These are phyloP conservation scores for Colletotrichum shisoi DNA, from an alignment of 2,329 filamentous ascomycete genomes.

Conservation along the genomic window DNA sequence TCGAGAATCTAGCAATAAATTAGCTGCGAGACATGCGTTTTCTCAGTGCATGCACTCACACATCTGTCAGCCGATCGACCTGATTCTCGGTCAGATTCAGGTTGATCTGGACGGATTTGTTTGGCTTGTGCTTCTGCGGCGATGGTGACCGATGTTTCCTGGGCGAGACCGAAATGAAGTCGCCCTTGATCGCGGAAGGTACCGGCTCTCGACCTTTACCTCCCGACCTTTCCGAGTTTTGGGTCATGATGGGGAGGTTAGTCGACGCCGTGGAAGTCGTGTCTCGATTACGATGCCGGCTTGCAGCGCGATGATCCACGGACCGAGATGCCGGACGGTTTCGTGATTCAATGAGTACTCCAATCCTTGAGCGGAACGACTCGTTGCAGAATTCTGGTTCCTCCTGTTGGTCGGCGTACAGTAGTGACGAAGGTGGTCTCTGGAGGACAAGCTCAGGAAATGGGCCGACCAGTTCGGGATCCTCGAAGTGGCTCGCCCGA, in stretches of 20 bases:
- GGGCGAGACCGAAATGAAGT: conserved; percentile 51
- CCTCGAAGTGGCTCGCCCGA: conserved; percentile 24
- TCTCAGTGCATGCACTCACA: conserved; percentile 47
- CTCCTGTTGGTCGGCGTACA: background rate
- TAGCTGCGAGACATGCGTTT: conserved; percentile 11
- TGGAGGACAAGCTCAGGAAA: conserved; percentile 24
- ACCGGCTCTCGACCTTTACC: conserved; percentile 21
- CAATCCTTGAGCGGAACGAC: conserved; percentile 28
- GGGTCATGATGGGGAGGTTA: conserved; percentile 27
- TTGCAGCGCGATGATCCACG: background rate
- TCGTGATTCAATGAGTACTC: background rate
- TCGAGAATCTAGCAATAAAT: conserved; percentile 46
- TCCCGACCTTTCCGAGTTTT: conserved; percentile 23
- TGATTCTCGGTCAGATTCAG: conserved; percentile 60
- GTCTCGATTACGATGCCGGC: background rate
- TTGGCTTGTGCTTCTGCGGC: conserved; percentile 46
- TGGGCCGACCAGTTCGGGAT: conserved; percentile 35
- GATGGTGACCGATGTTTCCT: conserved; percentile 49
- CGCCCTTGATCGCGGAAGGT: conserved; percentile 47
- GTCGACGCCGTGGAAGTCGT: conserved; percentile 12
- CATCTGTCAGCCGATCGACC: conserved; percentile 58
- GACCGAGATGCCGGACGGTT: background rate
- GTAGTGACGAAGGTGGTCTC: conserved; percentile 1
- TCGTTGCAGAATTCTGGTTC: conserved; percentile 7
- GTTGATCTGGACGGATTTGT: conserved; percentile 56